A percentile compares a stretch with the other conserved stretches of the same genome.
Conservation (phyloP, 2,329 filamentous ascomycete genomes). For the Hymenoscyphus linearis region DNA sequence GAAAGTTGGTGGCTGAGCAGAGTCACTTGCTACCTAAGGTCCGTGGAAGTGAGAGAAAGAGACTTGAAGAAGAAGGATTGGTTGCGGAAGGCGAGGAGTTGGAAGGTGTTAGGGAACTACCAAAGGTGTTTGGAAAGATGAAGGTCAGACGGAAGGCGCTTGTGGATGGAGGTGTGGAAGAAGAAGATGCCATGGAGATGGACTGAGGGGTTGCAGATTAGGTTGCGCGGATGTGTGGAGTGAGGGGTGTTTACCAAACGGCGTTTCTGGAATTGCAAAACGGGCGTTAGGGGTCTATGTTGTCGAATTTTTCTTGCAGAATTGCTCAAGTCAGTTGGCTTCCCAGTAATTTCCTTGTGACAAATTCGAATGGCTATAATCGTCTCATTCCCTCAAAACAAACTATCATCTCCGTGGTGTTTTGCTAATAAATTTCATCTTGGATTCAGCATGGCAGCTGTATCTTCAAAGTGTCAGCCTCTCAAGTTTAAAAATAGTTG, state of each 20-base stretch:
- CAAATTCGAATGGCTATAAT: not conserved
- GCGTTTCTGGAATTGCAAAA: constrained; percentile 14
- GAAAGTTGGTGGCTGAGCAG: constrained; percentile 86
- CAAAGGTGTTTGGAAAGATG: constrained; percentile 36
- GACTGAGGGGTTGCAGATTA: constrained; percentile 25
- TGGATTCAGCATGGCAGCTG: constrained; percentile 22
- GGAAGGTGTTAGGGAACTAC: constrained; percentile 32
- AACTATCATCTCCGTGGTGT: not conserved
- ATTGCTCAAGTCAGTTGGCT: not conserved
- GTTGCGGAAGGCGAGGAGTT: constrained; percentile 44
- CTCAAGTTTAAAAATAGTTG: not conserved
- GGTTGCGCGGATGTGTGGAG: not conserved
- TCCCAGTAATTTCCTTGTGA: not conserved
- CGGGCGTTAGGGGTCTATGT: constrained; percentile 1
- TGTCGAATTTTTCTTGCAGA: not conserved
- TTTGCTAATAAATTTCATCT: constrained; percentile 9
- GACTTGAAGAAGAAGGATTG: constrained; percentile 48
- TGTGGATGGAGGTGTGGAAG: constrained; percentile 37
- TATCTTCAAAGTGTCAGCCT: constrained; percentile 12
- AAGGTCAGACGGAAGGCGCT: constrained; percentile 37
- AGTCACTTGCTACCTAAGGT: constrained; percentile 82
- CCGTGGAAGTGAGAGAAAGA: constrained; percentile 56
- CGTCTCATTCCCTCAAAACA: not conserved
- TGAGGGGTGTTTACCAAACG: not conserved
- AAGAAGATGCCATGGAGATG: constrained; percentile 46